Evolutionary conservation across 2,329 filamentous ascomycete genomes (phyloP).

Genomic region (Diaporthe citrichinensis): DNA sequence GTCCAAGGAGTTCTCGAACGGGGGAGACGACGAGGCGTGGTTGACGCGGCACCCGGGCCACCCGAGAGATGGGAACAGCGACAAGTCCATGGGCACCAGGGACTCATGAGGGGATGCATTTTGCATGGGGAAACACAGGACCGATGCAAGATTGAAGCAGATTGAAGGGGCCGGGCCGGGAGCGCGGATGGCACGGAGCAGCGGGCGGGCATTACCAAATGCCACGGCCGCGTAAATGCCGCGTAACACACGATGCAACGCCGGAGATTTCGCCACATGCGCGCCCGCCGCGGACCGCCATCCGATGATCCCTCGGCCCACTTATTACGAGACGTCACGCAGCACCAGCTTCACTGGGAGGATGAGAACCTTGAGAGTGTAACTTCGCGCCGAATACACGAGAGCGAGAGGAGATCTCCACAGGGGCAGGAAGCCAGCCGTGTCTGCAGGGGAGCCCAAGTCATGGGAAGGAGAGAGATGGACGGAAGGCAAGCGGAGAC

Average conservation of each 20-base stretch:
- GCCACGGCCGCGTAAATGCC: not conserved
- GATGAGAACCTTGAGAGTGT: slow-evolving; percentile 4
- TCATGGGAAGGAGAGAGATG: not conserved
- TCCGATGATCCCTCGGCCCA: slow-evolving; percentile 11
- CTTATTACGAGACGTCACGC: not conserved
- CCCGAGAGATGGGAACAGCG: slow-evolving; percentile 17
- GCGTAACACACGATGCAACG: slow-evolving; percentile 9
- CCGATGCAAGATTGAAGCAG: not conserved
- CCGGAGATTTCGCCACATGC: slow-evolving; percentile 8
- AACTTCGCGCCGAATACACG: slow-evolving; percentile 11
- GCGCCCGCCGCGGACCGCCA: not conserved
- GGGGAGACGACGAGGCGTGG: slow-evolving; percentile 30
- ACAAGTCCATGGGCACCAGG: slow-evolving; percentile 1
- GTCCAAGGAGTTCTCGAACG: not conserved
- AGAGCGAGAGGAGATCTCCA: slow-evolving; percentile 11
- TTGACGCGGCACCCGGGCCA: slow-evolving; percentile 35
- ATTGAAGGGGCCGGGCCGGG: not conserved
- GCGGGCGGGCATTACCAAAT: not conserved
- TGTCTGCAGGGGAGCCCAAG: not conserved
- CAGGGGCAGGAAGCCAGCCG: not conserved
- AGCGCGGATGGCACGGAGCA: not conserved
- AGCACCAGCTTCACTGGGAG: slow-evolving; percentile 3
- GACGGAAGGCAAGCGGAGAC: not conserved
- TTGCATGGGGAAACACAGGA: not conserved
- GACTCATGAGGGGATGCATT: not conserved